A percentile compares a stretch with the other conserved stretches of the same genome.
These are phyloP conservation scores for Bruguiera sexangula DNA, from an alignment of 345 rosid genomes.

Conservation along the genomic window DNA sequence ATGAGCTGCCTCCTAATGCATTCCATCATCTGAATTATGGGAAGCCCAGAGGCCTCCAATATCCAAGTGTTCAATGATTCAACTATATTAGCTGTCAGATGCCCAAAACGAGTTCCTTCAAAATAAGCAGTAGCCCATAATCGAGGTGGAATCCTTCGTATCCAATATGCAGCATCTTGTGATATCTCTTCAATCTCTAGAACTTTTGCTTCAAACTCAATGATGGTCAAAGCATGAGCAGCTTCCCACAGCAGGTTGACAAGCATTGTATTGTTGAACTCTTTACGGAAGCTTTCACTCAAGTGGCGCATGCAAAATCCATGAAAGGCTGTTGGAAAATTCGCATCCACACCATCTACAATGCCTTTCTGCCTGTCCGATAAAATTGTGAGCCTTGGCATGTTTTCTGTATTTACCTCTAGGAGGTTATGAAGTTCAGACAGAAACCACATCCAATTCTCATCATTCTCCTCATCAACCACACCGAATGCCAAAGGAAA, in stretches of 20 bases:
- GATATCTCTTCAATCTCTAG: slow-evolving; percentile 18
- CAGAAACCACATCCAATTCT: slow-evolving; percentile 27
- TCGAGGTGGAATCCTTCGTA: slow-evolving; percentile 18
- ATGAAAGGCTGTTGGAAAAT: slow-evolving; percentile 27
- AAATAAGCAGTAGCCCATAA: slow-evolving; percentile 22
- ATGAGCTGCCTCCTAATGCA: slow-evolving; percentile 85
- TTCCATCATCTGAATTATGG: slow-evolving; percentile 95
- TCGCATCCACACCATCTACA: slow-evolving; percentile 10
- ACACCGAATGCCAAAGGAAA: slow-evolving; percentile 27
- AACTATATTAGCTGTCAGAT: slow-evolving; percentile 64
- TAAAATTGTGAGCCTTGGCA: slow-evolving; percentile 27
- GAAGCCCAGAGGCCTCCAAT: slow-evolving; percentile 88
- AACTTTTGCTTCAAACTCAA: slow-evolving; percentile 20
- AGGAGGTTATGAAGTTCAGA: slow-evolving; percentile 22
- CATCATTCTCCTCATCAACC: slow-evolving; percentile 20
- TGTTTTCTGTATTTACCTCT: slow-evolving; percentile 24
- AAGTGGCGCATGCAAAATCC: slow-evolving; percentile 21
- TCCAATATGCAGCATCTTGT: slow-evolving; percentile 21
- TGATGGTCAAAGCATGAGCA: slow-evolving; percentile 16
- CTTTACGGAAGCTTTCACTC: slow-evolving; percentile 20
- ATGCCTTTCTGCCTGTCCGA: slow-evolving; percentile 23
- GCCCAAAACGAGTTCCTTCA: slow-evolving; percentile 47
- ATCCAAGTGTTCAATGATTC: slow-evolving; percentile 77
- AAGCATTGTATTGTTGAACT: slow-evolving; percentile 16
- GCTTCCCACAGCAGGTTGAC: slow-evolving; percentile 26